Percentiles rank a stretch among this genome's conserved stretches.
Conservation (phyloP, 345 rosid species). For the Eucalyptus cladocalyx region DNA sequence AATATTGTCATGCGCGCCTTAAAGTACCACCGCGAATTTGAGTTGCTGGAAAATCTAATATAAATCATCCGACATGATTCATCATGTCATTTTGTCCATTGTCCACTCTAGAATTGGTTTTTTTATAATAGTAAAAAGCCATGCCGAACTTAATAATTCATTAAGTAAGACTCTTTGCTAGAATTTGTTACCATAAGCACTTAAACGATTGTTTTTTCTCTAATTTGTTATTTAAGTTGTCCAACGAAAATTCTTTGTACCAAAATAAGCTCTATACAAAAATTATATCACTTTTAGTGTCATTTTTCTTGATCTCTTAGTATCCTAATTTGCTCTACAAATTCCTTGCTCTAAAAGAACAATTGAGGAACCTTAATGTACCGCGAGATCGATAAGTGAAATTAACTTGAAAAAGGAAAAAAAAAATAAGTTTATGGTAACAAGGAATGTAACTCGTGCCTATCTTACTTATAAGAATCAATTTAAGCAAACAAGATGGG, state of each 20-base stretch:
- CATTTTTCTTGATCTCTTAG: background rate
- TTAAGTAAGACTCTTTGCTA: background rate
- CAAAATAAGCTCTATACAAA: rapidly evolving
- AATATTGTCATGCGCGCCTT: rapidly evolving
- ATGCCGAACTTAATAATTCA: background rate
- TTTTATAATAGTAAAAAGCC: background rate
- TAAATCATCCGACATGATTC: too few species aligned
- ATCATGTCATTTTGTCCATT: background rate
- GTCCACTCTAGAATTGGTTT: background rate
- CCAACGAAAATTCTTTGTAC: background rate
- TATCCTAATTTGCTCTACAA: background rate
- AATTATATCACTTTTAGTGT: too few species aligned
- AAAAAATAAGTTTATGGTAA: background rate
- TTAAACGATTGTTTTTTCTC: background rate
- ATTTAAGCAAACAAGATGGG: background rate
- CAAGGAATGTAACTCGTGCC: background rate
- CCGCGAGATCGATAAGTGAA: background rate
- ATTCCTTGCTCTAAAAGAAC: background rate
- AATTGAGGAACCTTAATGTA: background rate
- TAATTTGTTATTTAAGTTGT: background rate
- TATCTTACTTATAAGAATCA: background rate
- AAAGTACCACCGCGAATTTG: too few species aligned
- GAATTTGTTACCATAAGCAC: background rate
- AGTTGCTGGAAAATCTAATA: too few species aligned
- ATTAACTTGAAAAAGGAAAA: background rate